Conservation (phyloP, 192 early-diverging fungal genomes). For the Backusella australiensis region DNA sequence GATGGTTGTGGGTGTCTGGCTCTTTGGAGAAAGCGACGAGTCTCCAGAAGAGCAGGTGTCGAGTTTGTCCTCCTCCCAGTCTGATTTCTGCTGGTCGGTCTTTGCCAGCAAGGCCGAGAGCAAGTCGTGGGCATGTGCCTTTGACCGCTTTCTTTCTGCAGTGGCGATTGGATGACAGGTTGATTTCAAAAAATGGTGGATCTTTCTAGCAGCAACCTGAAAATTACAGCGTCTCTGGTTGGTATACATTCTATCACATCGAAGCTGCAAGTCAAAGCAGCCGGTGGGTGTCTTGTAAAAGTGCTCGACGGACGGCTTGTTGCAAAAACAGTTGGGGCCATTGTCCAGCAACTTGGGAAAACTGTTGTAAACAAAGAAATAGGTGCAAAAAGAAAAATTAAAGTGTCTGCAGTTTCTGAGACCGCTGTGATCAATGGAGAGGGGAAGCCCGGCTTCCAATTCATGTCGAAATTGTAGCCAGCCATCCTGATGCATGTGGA, state of each 20-base stretch:
- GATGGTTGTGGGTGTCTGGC: neutral
- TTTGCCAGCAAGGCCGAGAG: neutral
- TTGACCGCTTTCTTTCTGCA: neutral
- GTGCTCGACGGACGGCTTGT: neutral
- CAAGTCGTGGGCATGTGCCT: neutral
- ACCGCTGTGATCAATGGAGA: neutral
- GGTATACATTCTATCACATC: neutral
- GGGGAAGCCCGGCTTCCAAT: neutral
- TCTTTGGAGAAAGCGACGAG: neutral
- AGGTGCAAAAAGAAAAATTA: conserved; percentile 16
- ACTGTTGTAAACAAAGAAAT: neutral
- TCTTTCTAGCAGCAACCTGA: neutral
- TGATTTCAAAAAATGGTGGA: neutral
- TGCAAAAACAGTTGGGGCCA: conserved; percentile 18
- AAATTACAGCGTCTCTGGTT: neutral
- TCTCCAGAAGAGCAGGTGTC: neutral
- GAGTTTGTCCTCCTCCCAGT: neutral
- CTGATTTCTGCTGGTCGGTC: neutral
- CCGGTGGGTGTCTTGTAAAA: neutral
- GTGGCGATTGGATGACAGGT: neutral
- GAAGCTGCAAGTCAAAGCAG: neutral
- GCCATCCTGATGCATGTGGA: conserved; percentile 12
- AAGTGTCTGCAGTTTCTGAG: neutral
- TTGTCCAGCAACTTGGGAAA: neutral
- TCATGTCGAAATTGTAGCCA: conserved; percentile 10